Evolutionary conservation across 2,329 filamentous ascomycete genomes (phyloP).

Genomic region (Aspergillus candidus): DNA sequence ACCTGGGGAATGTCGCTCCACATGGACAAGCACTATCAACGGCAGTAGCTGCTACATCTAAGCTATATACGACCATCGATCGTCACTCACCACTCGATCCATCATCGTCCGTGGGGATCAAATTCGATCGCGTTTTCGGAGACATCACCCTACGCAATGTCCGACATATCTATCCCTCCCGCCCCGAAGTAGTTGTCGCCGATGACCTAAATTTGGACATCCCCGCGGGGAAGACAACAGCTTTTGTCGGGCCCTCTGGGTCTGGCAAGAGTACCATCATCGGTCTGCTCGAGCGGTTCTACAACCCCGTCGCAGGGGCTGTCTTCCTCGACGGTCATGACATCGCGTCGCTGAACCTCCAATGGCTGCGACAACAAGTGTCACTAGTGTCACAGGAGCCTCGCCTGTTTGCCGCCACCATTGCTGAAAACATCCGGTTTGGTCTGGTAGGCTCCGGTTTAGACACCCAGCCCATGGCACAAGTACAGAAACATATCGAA

Average conservation of each 20-base stretch:
- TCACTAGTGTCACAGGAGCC: conserved; percentile 82
- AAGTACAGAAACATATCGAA: conserved; percentile 19
- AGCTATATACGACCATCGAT: conserved; percentile 39
- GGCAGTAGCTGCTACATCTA: conserved; percentile 35
- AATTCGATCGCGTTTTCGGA: conserved; percentile 21
- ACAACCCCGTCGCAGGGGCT: conserved; percentile 48
- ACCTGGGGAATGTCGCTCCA: conserved; percentile 35
- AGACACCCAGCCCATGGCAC: conserved; percentile 56
- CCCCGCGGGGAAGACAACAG: conserved; percentile 47
- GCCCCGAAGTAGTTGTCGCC: conserved; percentile 40
- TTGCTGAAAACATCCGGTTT: conserved; percentile 68
- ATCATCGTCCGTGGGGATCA: conserved; percentile 19
- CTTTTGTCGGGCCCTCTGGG: conserved; percentile 54
- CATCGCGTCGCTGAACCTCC: conserved; percentile 63
- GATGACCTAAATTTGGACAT: conserved; percentile 40
- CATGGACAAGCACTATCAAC: conserved; percentile 39
- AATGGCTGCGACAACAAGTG: conserved; percentile 55
- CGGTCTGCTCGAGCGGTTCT: conserved; percentile 51
- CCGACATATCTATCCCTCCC: conserved; percentile 43
- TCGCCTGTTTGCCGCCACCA: conserved; percentile 73
- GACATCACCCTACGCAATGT: conserved; percentile 39
- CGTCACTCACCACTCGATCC: conserved; percentile 37
- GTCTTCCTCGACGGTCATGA: conserved; percentile 65
- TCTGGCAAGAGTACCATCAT: conserved; percentile 36
- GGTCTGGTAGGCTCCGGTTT: conserved; percentile 58